A percentile compares a stretch with the other conserved stretches of the same genome.
phyloP scores from a whole-genome alignment of 257 asterid species.

The Solanum sejunctum region DNA sequence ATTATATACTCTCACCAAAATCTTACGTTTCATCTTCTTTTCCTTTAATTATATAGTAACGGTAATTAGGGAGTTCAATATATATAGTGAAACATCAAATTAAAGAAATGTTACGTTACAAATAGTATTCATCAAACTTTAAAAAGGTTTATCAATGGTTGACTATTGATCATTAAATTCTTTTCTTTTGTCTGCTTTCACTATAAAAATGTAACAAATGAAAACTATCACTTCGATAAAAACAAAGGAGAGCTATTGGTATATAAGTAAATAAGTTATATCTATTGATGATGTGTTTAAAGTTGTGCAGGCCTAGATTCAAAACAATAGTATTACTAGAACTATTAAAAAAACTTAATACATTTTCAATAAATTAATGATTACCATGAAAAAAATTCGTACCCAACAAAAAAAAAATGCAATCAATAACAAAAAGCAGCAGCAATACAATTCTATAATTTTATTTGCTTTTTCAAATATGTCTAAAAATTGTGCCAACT shows the following conservation, averaged over 20 bases:
- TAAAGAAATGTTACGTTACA: not conserved
- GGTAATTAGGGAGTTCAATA: not conserved
- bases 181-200: not conserved
- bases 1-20: not conserved
- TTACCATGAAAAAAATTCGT: too few relatives aligned
- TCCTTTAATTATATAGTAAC: not conserved
- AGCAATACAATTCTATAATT: not conserved
- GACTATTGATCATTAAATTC: not conserved
- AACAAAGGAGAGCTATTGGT: too few relatives aligned
- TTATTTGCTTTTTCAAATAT: not conserved
- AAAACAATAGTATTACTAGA: too few relatives aligned
- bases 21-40: not conserved
- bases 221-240: too few relatives aligned
- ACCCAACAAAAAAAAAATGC: too few relatives aligned
- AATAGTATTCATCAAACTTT: not conserved
- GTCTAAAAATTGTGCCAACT: not conserved
- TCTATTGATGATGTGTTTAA: too few relatives aligned
- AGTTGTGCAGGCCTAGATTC: too few relatives aligned
- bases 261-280: too few relatives aligned
- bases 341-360: too few relatives aligned
- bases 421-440: not conserved
- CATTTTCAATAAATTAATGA: too few relatives aligned
- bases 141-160: not conserved
- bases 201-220: not conserved
- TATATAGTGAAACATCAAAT: not conserved